Base-by-base conservation (phyloP, 495 filamentous ascomycete species). In the Terfezia claveryi region DNA sequence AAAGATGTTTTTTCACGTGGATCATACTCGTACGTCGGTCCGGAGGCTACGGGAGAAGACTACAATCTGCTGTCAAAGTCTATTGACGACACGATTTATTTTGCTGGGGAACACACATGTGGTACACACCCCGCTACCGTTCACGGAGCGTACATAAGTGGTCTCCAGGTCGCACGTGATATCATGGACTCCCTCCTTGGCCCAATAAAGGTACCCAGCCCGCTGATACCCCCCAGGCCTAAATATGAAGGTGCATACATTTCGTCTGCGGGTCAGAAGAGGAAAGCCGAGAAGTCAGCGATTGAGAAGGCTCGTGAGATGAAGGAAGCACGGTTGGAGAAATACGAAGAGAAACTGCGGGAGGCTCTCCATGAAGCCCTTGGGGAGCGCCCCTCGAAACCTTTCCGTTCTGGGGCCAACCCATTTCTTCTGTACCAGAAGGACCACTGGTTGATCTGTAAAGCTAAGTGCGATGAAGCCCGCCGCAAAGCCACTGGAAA, bases 111-210 rank as follows among this genome's bases (percentile, higher is more conserved):
- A 69, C 89, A 91, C 41, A 95, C 91, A 4, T 93, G 82, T 66
- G 86, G 85, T 50, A 92, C 86, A 2, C 88, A 99, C 67, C 91
- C 91, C 9, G 91, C 91, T 32, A 96, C 91, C 6, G 91, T 96
- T 1, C 91, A 99, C 60, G 91, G 91, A 8, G 91, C 91, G 7
- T 99, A 94, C 66, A 77, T 99, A 20, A 92, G 87, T 8, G 91
- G 91, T 9, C 73, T 95, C 4, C 80, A 89, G 16, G 89, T 83
- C 4, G 91, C 92, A 3, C 76, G 83, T 16, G 87, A 96, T 56
- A 74, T 96, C 0, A 73, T 93, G 51, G 80, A 85, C 52, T 67
- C 79, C 9, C 73, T 93, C 61, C 66, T 87, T 50, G 92, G 91
- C 2, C 82, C 87, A 1, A 89, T 96, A 57, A 66, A 78, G 32